Percentiles rank a stretch among this genome's conserved stretches.
phyloP scores from a whole-genome alignment of 1,139 yeast genomes.

The Suhomyces terraborum region DNA sequence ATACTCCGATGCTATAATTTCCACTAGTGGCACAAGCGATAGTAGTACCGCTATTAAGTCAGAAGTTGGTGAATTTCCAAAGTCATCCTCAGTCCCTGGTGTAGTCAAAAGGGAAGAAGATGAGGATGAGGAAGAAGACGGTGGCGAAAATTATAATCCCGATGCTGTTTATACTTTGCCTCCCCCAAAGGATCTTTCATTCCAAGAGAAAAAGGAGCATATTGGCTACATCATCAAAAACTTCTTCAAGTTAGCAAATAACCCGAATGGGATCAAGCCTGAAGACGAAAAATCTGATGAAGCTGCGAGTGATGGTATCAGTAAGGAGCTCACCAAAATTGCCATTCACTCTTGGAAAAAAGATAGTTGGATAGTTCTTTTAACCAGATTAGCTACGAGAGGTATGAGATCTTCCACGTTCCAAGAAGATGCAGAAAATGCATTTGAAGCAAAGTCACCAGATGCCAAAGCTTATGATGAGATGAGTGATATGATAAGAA shows the following conservation, averaged over 20 bases:
- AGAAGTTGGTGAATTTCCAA: constrained; percentile 10
- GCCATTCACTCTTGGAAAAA: constrained; percentile 67
- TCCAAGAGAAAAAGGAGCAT: constrained; percentile 55
- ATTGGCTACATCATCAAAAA: constrained; percentile 53
- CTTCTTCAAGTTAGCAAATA: constrained; percentile 50
- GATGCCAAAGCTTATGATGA: constrained; percentile 30
- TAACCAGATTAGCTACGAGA: constrained; percentile 77
- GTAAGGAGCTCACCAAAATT: constrained; percentile 48
- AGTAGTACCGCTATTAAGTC: constrained; percentile 8
- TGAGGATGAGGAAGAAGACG: constrained; percentile 41
- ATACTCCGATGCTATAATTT: constrained; percentile 34
- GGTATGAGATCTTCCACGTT: constrained; percentile 53
- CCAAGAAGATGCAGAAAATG: constrained; percentile 13
- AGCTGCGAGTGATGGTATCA: constrained; percentile 22
- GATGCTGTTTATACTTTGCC: constrained; percentile 58
- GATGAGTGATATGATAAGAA: constrained; percentile 64
- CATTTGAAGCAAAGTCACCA: constrained; percentile 13
- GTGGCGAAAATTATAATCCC: constrained; percentile 39
- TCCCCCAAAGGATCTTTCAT: constrained; percentile 52
- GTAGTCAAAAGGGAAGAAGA: constrained; percentile 16
- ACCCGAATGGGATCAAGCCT: constrained; percentile 17
- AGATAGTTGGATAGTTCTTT: constrained; percentile 76
- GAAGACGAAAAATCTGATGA: constrained; percentile 25
- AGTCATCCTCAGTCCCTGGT: background rate
- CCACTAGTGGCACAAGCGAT: background rate